A percentile compares a stretch with the other conserved stretches of the same genome.
These are phyloP conservation scores for Corymbia maculata DNA, from an alignment of 345 rosid species.

Conservation along the genomic window DNA sequence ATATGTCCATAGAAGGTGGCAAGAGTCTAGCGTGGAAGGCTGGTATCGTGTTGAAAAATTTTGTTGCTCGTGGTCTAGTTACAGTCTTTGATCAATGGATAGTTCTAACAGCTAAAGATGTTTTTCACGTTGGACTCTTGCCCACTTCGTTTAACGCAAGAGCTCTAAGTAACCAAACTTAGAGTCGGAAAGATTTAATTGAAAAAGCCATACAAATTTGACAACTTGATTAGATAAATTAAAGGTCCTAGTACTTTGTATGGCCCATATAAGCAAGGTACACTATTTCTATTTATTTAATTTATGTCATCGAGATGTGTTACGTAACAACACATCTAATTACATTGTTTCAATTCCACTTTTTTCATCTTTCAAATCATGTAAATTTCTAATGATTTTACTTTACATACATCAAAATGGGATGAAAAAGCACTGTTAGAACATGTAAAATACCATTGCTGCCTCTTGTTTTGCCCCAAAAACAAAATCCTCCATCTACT, in stretches of 20 bases:
- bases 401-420: rapidly evolving
- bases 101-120: background rate
- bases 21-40: background rate
- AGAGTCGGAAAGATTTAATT: background rate
- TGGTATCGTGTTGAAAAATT: rapidly evolving
- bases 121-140: too few relatives aligned
- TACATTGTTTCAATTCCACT: background rate
- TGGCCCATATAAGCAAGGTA: background rate
- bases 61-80: rapidly evolving
- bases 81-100: background rate
- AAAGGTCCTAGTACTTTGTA: background rate
- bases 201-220: background rate
- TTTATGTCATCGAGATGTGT: too few relatives aligned
- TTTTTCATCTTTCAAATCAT: background rate
- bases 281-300: too few relatives aligned
- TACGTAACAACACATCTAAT: background rate
- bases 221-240: background rate
- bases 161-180: background rate
- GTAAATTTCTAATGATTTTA: background rate
- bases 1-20: too few relatives aligned
- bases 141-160: background rate
- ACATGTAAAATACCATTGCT: too few relatives aligned
- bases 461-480: background rate
- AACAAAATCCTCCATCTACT: background rate
- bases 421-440: background rate